These are phyloP conservation scores for Ceratobasidium sp. DNA, from an alignment of 1,284 basidiomycete species.

Conservation along the genomic window DNA sequence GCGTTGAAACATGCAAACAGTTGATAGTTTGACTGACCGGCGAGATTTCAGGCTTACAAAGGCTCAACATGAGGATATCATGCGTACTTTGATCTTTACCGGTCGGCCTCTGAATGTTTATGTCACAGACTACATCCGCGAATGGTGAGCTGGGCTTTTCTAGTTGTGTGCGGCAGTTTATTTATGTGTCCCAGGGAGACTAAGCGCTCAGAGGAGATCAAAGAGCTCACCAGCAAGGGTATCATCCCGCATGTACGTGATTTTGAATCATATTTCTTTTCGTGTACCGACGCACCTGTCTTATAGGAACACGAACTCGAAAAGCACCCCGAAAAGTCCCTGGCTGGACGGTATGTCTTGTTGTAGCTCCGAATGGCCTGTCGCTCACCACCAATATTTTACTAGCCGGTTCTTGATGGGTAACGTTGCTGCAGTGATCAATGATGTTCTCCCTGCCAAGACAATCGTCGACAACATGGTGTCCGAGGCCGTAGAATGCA, in stretches of 20 bases:
- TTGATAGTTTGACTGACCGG: background rate
- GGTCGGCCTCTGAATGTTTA: slow-evolving; percentile 86
- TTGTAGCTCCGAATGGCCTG: background rate
- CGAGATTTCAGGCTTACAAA: slow-evolving; percentile 53
- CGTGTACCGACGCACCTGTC: background rate
- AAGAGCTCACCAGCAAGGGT: slow-evolving; percentile 41
- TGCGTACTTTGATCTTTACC: slow-evolving; percentile 83
- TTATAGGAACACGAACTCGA: slow-evolving; percentile 35
- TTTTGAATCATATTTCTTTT: too few relatives aligned
- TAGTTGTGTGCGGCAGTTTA: background rate
- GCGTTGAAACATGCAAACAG: slow-evolving; percentile 53
- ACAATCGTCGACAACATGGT: slow-evolving; percentile 49
- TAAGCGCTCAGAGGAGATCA: slow-evolving; percentile 42
- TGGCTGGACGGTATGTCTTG: slow-evolving; percentile 24
- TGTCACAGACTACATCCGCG: slow-evolving; percentile 79
- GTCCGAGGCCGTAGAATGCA: slow-evolving; percentile 41
- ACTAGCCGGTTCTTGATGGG: slow-evolving; percentile 41
- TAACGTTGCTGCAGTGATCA: slow-evolving; percentile 45
- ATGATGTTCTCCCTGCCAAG: slow-evolving; percentile 51
- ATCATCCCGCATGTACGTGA: slow-evolving; percentile 39
- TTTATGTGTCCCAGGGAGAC: slow-evolving; percentile 39
- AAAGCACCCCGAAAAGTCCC: slow-evolving; percentile 42
- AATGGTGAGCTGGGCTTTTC: slow-evolving; percentile 61
- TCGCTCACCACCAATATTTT: background rate
- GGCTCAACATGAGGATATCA: slow-evolving; percentile 73